Evolutionary conservation across 2,329 filamentous ascomycete genomes (phyloP).

Genomic region (Epichloe gansuensis): DNA sequence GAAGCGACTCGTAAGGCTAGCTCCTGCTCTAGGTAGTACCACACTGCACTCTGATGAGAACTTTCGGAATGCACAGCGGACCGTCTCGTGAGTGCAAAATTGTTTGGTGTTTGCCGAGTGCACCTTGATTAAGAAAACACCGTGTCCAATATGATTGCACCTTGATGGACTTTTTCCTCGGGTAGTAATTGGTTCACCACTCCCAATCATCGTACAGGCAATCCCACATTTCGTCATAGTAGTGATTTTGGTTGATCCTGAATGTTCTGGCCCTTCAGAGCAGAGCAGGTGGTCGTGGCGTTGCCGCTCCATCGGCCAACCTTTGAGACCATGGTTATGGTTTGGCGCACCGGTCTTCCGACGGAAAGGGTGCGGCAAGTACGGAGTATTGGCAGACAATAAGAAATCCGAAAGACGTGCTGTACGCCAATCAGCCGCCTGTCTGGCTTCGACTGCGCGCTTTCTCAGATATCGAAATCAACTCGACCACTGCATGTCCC

Average conservation of each 20-base stretch:
- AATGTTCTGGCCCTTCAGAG: neutral
- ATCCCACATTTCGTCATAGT: neutral
- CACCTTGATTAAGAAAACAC: no score
- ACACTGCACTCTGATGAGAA: no score
- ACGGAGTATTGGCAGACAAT: neutral
- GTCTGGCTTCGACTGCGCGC: neutral
- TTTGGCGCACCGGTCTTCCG: neutral
- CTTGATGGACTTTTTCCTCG: neutral
- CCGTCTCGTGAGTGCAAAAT: neutral
- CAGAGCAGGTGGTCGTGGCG: neutral
- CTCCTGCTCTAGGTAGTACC: neutral
- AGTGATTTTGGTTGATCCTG: neutral
- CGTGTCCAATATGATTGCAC: neutral
- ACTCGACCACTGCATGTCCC: neutral
- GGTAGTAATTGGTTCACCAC: neutral
- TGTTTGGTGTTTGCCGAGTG: neutral
- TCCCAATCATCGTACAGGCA: neutral
- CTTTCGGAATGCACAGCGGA: no score
- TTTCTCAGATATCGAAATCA: neutral
- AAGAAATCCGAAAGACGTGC: neutral
- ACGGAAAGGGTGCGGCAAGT: neutral
- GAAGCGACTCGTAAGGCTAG: neutral
- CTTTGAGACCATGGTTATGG: neutral
- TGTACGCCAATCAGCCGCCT: neutral
- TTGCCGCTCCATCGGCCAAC: neutral